phyloP scores from a whole-genome alignment of 1,284 basidiomycete genomes.

The Ceratobasidium sp. region DNA sequence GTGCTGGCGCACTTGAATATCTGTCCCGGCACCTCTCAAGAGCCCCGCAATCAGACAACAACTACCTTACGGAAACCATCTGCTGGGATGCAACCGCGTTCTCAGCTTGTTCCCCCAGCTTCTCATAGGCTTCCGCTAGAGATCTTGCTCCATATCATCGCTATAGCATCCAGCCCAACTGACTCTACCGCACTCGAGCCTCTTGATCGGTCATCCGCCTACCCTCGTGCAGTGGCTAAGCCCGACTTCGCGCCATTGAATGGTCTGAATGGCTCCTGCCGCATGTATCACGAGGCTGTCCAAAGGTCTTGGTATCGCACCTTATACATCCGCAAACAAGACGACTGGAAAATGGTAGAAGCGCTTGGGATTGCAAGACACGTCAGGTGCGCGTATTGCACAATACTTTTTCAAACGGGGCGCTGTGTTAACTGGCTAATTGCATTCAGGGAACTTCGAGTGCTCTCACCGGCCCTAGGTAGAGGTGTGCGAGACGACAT shows the following conservation, averaged over 20 bases:
- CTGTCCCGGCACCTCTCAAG: background rate
- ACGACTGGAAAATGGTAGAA: conserved; percentile 14
- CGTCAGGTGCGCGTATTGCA: background rate
- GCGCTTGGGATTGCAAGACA: conserved; percentile 1
- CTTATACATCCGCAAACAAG: background rate
- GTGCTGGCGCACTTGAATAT: background rate
- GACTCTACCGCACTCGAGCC: background rate
- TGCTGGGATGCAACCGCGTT: background rate
- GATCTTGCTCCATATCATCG: conserved; percentile 6
- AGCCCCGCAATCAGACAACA: background rate
- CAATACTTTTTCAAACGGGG: background rate
- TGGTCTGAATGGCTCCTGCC: conserved; percentile 6
- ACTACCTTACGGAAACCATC: background rate
- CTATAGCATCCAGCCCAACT: background rate
- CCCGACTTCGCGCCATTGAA: background rate
- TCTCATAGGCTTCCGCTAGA: conserved; percentile 17
- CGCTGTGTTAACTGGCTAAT: background rate
- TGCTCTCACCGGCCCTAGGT: conserved; percentile 6
- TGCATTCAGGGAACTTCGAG: conserved; percentile 1
- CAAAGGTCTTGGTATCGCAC: conserved; percentile 15
- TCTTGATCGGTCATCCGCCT: conserved; percentile 4
- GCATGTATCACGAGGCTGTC: conserved; percentile 14
- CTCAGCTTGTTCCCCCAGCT: background rate
- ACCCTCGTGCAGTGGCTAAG: background rate
- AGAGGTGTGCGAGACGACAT: background rate